Conservation (phyloP, 805 yeast genomes). For the Nakazawaea molendinolei region DNA sequence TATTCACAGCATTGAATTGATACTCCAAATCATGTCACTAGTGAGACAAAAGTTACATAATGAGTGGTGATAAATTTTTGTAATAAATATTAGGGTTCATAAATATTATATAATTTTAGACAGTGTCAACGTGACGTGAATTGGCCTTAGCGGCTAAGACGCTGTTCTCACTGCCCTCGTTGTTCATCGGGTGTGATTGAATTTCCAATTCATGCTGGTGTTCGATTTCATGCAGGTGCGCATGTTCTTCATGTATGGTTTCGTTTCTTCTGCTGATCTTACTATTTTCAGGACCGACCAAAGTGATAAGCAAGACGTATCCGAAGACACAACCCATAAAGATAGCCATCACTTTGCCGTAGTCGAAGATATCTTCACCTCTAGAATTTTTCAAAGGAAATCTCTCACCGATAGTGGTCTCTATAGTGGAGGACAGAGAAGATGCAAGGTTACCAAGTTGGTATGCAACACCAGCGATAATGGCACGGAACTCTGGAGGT, state of each 20-base stretch:
- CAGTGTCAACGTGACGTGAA: too few relatives aligned
- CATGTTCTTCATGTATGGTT: conserved; percentile 1
- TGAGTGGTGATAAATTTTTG: too few relatives aligned
- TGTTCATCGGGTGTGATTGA: too few relatives aligned
- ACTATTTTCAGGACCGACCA: conserved; percentile 59
- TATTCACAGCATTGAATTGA: too few relatives aligned
- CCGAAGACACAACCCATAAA: conserved; percentile 59
- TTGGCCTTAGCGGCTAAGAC: too few relatives aligned
- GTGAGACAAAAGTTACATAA: too few relatives aligned
- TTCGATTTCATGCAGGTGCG: too few relatives aligned
- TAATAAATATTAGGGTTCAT: too few relatives aligned
- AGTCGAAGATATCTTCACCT: conserved; percentile 37
- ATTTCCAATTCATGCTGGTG: too few relatives aligned
- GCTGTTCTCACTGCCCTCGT: too few relatives aligned
- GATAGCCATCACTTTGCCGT: conserved; percentile 59
- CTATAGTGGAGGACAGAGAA: conserved; percentile 65
- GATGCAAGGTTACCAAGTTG: conserved; percentile 66
- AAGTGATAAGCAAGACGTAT: conserved; percentile 39
- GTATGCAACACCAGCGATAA: conserved; percentile 57
- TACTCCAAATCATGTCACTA: too few relatives aligned
- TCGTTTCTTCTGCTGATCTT: conserved; percentile 20
- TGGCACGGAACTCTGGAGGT: conserved; percentile 56
- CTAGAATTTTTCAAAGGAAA: conserved; percentile 34
- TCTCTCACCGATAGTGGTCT: conserved; percentile 51
- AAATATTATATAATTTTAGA: too few relatives aligned